Percentiles rank a stretch among this genome's conserved stretches.
Conservation (phyloP, 768 basidiomycete species). For the Punctularia strigosozonata region DNA sequence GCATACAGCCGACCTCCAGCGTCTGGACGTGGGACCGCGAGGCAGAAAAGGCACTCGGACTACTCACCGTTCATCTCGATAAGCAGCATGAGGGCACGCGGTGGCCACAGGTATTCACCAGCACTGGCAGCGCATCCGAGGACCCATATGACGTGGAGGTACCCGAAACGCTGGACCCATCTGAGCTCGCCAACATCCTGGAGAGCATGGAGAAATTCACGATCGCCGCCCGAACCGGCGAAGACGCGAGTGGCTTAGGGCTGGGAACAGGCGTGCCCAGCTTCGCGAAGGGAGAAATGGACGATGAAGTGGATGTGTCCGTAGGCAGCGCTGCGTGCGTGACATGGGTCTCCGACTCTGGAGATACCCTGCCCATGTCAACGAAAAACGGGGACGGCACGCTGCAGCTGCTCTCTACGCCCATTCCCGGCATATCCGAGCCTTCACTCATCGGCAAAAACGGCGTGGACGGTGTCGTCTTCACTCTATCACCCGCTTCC, state of each 20-base stretch:
- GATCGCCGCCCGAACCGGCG: constrained; percentile 39
- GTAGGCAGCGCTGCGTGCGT: constrained; percentile 55
- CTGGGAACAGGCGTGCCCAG: constrained; percentile 64
- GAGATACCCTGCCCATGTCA: constrained; percentile 32
- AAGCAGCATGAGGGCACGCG: constrained; percentile 74
- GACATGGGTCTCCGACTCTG: constrained; percentile 55
- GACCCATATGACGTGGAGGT: constrained; percentile 50
- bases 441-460: constrained; percentile 55
- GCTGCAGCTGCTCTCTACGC: constrained; percentile 52
- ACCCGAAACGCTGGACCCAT: constrained; percentile 80
- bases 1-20: constrained; percentile 64
- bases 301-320: constrained; percentile 75
- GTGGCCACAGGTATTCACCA: constrained; percentile 81
- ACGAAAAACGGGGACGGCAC: constrained; percentile 22
- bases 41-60: constrained; percentile 51
- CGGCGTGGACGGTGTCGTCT: constrained; percentile 24
- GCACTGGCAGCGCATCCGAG: constrained; percentile 24
- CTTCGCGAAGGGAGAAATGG: constrained; percentile 79
- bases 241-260: constrained; percentile 51
- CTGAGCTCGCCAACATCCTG: constrained; percentile 66
- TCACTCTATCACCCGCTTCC: constrained; percentile 12
- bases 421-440: constrained; percentile 44
- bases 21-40: constrained; percentile 91
- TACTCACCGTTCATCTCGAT: constrained; percentile 77
- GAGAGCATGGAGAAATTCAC: constrained; percentile 86